A percentile compares a stretch with the other conserved stretches of the same genome.
Conservation (phyloP, 2,329 filamentous ascomycete species). For the Teratosphaeria pseudoeucalypti region DNA sequence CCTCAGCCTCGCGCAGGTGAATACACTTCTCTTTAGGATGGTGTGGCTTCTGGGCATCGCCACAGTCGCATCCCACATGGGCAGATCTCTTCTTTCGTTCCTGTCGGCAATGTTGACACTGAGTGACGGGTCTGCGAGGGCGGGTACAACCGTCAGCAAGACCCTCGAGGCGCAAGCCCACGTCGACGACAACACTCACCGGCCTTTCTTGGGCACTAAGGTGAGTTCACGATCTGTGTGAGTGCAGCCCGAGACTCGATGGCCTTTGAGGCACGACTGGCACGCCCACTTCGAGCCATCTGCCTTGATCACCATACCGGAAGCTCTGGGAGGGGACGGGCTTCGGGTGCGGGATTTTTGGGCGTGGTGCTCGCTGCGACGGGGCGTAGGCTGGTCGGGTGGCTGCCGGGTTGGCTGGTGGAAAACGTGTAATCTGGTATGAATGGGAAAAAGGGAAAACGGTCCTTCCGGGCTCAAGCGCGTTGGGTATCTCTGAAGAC, state of each 20-base stretch:
- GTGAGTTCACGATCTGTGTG: constrained; percentile 84
- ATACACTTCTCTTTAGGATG: constrained; percentile 39
- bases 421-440: constrained; percentile 2
- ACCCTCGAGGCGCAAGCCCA: neutral
- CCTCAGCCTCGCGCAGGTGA: constrained; percentile 28
- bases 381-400: neutral
- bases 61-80: constrained; percentile 94
- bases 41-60: constrained; percentile 64
- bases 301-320: constrained; percentile 26
- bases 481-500: constrained; percentile 11
- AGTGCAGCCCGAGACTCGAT: constrained; percentile 97
- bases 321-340: neutral
- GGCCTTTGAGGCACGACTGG: constrained; percentile 94
- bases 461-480: constrained; percentile 1
- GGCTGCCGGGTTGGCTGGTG: neutral
- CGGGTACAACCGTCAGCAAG: neutral
- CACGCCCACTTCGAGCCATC: constrained; percentile 97
- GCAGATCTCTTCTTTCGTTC: constrained; percentile 93
- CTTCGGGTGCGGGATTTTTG: constrained; percentile 6
- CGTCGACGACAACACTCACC: constrained; percentile 25
- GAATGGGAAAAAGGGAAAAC: constrained; percentile 4
- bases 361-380: constrained; percentile 4
- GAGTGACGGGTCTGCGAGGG: constrained; percentile 65
- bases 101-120: constrained; percentile 92
- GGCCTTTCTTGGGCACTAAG: constrained; percentile 95